These are phyloP conservation scores for Leccinum aurantiacum DNA, from an alignment of 768 basidiomycete genomes.

Conservation along the genomic window DNA sequence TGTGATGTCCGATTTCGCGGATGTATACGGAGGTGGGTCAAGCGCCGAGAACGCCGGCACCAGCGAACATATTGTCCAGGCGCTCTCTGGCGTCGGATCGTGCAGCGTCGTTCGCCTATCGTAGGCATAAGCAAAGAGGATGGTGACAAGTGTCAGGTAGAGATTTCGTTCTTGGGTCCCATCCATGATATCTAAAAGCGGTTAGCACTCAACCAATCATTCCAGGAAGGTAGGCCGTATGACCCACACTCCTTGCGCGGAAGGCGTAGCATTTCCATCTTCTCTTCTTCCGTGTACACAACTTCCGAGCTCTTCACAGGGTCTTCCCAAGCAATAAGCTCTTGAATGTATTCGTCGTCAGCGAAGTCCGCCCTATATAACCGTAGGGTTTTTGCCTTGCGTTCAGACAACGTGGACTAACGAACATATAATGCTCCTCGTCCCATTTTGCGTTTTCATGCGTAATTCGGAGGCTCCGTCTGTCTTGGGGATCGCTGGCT, in stretches of 20 bases:
- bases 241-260: constrained; percentile 53
- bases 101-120: constrained; percentile 74
- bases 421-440: constrained; percentile 80
- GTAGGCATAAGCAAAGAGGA: constrained; percentile 82
- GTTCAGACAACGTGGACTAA: constrained; percentile 20
- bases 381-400: constrained; percentile 4
- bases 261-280: constrained; percentile 56
- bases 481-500: constrained; percentile 46
- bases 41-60: constrained; percentile 82
- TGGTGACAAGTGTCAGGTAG: constrained; percentile 65
- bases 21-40: constrained; percentile 59
- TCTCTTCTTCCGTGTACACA: constrained; percentile 72
- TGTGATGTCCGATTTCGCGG: constrained; percentile 15
- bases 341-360: constrained; percentile 74
- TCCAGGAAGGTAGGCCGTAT: background rate
- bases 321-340: constrained; percentile 65
- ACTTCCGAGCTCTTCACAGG: constrained; percentile 45
- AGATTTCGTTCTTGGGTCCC: constrained; percentile 55
- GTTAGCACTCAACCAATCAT: background rate
- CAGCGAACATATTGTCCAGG: constrained; percentile 78
- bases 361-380: constrained; percentile 71
- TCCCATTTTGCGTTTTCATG: constrained; percentile 82
- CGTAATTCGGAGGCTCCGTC: constrained; percentile 50
- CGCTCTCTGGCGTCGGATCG: constrained; percentile 85
- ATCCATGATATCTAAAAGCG: constrained; percentile 58